These are phyloP conservation scores for Capronia coronata DNA, from an alignment of 2,329 filamentous ascomycete genomes.

Conservation along the genomic window DNA sequence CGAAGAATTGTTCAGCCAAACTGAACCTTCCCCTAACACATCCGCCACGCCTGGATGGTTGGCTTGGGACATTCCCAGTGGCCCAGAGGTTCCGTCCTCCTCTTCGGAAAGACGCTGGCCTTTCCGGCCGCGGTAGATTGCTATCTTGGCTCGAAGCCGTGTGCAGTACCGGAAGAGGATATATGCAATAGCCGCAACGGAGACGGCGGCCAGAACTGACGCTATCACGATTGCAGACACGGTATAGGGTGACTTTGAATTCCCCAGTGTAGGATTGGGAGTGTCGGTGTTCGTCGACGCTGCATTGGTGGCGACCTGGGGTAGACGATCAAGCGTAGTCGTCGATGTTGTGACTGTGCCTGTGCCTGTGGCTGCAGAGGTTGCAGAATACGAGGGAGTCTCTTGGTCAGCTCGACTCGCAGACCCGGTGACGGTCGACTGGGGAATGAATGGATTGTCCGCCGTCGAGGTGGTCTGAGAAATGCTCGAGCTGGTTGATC, in stretches of 20 bases:
- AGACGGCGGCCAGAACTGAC: neutral
- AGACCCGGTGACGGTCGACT: neutral
- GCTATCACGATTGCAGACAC: neutral
- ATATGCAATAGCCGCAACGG: neutral
- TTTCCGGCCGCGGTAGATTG: neutral
- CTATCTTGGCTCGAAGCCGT: neutral
- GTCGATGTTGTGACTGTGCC: no score
- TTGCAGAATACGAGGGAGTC: neutral
- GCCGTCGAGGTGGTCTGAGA: neutral
- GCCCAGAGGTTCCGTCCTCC: neutral
- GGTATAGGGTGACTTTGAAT: neutral
- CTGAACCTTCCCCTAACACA: no score
- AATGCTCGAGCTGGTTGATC: neutral
- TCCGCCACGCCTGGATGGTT: neutral
- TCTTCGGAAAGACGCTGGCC: neutral
- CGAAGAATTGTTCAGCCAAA: no score
- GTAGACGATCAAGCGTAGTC: neutral
- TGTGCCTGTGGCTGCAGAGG: neutral
- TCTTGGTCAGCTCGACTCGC: neutral
- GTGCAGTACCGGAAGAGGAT: conserved; percentile 2
- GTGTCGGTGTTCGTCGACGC: neutral
- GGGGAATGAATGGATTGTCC: neutral
- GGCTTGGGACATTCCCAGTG: neutral
- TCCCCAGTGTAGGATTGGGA: neutral
- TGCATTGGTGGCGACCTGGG: neutral